A percentile compares a stretch with the other conserved stretches of the same genome.
phyloP scores from a whole-genome alignment of 2,329 filamentous ascomycete genomes.

The Penicillium glabrum region DNA sequence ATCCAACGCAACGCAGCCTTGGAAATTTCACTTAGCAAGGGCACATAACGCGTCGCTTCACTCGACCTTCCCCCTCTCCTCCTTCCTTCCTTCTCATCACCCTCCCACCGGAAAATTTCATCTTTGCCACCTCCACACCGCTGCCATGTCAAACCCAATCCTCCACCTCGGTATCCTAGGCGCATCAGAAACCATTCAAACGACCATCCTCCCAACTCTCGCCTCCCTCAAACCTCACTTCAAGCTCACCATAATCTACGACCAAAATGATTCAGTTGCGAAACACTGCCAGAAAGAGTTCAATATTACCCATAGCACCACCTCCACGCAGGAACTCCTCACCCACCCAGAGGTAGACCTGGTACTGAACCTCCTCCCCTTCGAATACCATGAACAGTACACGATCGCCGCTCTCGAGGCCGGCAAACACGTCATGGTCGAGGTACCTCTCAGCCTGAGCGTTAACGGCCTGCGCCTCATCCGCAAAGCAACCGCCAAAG shows the following conservation, averaged over 20 bases:
- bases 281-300: conserved; percentile 9
- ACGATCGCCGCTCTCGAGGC: conserved; percentile 53
- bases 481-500: conserved; percentile 41
- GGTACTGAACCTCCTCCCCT: conserved; percentile 56
- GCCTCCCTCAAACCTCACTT: conserved; percentile 45
- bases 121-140: background rate
- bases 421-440: conserved; percentile 59
- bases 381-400: conserved; percentile 57
- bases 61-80: background rate
- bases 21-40: background rate
- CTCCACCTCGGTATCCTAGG: conserved; percentile 39
- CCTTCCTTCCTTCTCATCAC: background rate
- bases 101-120: background rate
- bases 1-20: background rate
- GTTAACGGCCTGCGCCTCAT: conserved; percentile 49
- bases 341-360: conserved; percentile 44
- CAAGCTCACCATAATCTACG: conserved; percentile 52
- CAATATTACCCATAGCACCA: conserved; percentile 32
- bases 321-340: conserved; percentile 45
- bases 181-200: conserved; percentile 49
- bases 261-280: conserved; percentile 26
- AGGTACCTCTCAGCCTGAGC: conserved; percentile 59
- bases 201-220: conserved; percentile 55
- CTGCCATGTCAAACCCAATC: conserved; percentile 20
- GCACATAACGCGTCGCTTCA: background rate